Percentiles rank a stretch among this genome's conserved stretches.
Evolutionary conservation across 164 flowering plant species (phyloP).

Genomic region (Umbellularia californica): DNA sequence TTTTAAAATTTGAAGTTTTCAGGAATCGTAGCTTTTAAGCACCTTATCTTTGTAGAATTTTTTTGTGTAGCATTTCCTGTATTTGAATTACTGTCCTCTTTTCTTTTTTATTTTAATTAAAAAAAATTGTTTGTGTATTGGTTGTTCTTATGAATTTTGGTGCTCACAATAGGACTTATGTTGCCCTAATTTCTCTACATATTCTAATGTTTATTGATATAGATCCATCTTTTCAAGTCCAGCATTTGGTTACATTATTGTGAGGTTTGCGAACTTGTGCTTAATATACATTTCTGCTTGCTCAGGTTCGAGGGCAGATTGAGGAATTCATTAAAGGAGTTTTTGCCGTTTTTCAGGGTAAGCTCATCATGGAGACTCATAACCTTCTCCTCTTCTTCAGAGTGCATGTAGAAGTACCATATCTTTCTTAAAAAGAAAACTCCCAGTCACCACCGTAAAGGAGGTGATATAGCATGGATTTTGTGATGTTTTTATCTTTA

Average conservation of each 20-base stretch:
- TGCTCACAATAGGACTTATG: neutral
- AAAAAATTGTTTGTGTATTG: neutral
- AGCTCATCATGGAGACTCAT: neutral
- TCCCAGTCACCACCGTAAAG: neutral
- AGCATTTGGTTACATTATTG: neutral
- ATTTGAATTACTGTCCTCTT: neutral
- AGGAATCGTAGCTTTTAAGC: too few relatives aligned
- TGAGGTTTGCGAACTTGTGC: slow-evolving; percentile 1
- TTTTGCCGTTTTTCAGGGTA: slow-evolving; percentile 78
- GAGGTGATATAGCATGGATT: neutral
- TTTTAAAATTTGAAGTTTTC: too few relatives aligned
- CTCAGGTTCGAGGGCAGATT: slow-evolving; percentile 63
- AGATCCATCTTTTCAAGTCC: neutral
- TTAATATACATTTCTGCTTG: slow-evolving; percentile 1
- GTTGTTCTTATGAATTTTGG: too few relatives aligned
- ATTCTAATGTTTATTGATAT: neutral
- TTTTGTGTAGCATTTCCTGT: neutral
- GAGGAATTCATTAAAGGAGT: slow-evolving; percentile 75
- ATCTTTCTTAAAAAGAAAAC: neutral
- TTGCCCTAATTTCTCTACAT: neutral
- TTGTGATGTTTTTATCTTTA: neutral
- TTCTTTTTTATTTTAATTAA: neutral
- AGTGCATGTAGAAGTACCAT: neutral
- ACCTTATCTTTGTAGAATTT: too few relatives aligned
- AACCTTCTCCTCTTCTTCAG: neutral